Conservation (phyloP, 495 filamentous ascomycete species). For the Lasiosphaeriaceae sp. region DNA sequence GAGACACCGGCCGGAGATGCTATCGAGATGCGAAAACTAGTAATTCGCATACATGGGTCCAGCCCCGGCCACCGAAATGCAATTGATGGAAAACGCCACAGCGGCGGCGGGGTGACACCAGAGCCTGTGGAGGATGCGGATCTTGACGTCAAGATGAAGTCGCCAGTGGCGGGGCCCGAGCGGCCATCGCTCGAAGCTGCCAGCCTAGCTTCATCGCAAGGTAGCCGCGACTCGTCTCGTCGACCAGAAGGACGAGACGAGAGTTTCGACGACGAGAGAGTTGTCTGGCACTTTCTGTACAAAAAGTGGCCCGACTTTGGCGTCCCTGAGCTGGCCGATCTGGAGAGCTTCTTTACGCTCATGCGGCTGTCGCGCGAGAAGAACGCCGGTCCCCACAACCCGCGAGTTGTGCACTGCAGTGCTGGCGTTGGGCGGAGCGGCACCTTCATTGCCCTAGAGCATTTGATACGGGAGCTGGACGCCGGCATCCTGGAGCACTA, state of each 20-base stretch:
- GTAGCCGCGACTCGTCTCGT: not conserved
- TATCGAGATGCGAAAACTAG: constrained; percentile 52
- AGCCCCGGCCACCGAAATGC: not conserved
- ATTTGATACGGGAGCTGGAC: constrained; percentile 77
- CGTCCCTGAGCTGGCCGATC: constrained; percentile 76
- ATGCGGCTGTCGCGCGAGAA: constrained; percentile 72
- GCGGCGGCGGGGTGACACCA: constrained; percentile 1
- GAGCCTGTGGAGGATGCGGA: constrained; percentile 9
- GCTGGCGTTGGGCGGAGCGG: constrained; percentile 92
- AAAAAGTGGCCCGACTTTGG: constrained; percentile 92
- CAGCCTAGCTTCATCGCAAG: not conserved
- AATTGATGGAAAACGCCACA: not conserved
- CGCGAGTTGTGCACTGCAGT: constrained; percentile 88
- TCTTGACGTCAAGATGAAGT: constrained; percentile 20
- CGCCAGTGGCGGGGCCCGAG: not conserved
- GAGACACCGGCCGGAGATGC: constrained; percentile 44
- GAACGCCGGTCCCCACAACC: constrained; percentile 60
- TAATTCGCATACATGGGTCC: constrained; percentile 37
- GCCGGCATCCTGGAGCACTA: constrained; percentile 60
- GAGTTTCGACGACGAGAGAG: constrained; percentile 49
- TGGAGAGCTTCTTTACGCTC: constrained; percentile 71
- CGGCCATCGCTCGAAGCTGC: not conserved
- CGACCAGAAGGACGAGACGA: not conserved
- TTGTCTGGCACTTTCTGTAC: constrained; percentile 87
- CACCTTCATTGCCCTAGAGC: constrained; percentile 93